Evolutionary conservation across 306 rosid genomes (phyloP), one percentile per base, ranked within the genome.

Genomic region (Medicago lupulina): DNA sequence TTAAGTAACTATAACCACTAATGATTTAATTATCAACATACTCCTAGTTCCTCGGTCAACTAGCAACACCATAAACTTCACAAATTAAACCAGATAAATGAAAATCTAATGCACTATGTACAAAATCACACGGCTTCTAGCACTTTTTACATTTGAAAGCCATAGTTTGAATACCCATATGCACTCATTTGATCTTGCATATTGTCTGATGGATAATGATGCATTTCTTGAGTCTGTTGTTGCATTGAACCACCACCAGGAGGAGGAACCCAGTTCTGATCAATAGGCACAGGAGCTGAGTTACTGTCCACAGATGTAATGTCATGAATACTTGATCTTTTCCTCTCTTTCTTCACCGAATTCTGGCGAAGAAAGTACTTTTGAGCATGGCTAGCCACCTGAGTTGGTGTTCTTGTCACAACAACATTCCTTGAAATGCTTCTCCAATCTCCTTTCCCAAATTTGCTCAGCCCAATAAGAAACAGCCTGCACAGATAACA

Each of bases 371-470:
- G 90, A 62, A 81, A 94, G 78, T 88, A 94, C n/a, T 94, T 94
- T 63, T 94, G 98, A 10, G 98, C 98, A 64, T 94, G 98, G 79
- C 98, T 94, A 12, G 98, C 98, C 17, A 94, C 98, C 57, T 94
- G 98, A 15, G 98, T 91, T 0, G 98, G 96, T 25, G 98, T 93
- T 81, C 97, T 88, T 3, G 96, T 88, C 51, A 91, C 89, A 19
- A 94, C 98, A 4, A 88, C 88, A 50, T 94, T 89, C 73, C 98
- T 88, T 17, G 98, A 91, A 40, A 94, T 94, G 83, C 98, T 93
- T 82, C 97, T 91, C 98, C 98, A 94, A 79, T 94, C 98, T n/a
- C 98, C 98, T 85, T 86, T 94, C 0, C 98, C 98, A 49, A 66
- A 94, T 74, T 79, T 80, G 9, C 67, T 60, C 1, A 94, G 86